phyloP scores from a whole-genome alignment of 2,329 filamentous ascomycete genomes.

The Ascomycota sp. region DNA sequence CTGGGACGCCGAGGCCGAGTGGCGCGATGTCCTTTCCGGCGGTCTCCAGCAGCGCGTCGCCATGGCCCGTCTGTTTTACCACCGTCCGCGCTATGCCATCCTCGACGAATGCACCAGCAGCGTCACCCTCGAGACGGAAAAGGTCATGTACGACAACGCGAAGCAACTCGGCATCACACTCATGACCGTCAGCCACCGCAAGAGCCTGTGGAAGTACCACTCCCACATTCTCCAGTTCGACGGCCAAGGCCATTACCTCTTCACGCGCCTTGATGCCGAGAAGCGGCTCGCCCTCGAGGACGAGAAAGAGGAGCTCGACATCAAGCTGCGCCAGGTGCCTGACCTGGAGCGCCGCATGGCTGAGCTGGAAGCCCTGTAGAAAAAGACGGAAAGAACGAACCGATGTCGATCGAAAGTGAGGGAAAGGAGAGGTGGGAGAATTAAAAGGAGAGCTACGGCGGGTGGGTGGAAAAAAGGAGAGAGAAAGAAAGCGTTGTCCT shows the following conservation, averaged over 20 bases:
- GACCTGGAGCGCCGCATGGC: constrained; percentile 71
- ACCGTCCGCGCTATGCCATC: constrained; percentile 81
- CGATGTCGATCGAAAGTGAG: no score
- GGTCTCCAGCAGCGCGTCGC: constrained; percentile 90
- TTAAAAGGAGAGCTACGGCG: no score
- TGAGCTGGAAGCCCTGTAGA: constrained; percentile 40
- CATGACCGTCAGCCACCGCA: constrained; percentile 86
- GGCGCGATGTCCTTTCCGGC: constrained; percentile 82
- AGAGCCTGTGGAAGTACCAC: constrained; percentile 94
- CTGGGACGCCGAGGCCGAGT: constrained; percentile 90
- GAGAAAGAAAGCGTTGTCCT: no score
- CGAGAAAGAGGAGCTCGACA: constrained; percentile 84
- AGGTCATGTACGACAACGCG: constrained; percentile 91
- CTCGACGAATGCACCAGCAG: constrained; percentile 90
- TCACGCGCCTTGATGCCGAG: constrained; percentile 78
- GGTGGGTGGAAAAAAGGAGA: no score
- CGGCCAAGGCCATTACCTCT: constrained; percentile 78
- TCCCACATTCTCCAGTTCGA: constrained; percentile 90
- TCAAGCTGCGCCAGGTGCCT: constrained; percentile 65
- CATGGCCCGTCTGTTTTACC: constrained; percentile 91
- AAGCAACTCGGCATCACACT: constrained; percentile 82
- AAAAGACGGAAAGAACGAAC: no score
- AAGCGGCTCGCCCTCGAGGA: constrained; percentile 72
- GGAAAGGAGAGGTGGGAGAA: no score
- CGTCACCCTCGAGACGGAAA: constrained; percentile 88